phyloP scores from a whole-genome alignment of 257 asterid species.

The Haberlea rhodopensis region DNA sequence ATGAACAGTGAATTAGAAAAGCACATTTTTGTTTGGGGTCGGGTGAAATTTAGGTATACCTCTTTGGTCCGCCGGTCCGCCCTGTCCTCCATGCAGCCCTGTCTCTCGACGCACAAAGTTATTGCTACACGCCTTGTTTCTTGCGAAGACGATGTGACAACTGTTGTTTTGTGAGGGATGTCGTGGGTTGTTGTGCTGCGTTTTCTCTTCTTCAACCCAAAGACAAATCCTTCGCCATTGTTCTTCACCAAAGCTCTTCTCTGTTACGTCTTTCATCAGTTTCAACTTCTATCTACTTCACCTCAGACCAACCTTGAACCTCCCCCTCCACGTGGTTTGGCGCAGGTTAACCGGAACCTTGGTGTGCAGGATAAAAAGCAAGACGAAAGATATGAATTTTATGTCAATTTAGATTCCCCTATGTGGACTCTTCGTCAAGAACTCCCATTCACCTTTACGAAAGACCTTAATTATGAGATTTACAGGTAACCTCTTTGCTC shows the following conservation, averaged over 20 bases:
- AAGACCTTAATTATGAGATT: slow-evolving; percentile 77
- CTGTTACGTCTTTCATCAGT: slow-evolving; percentile 20
- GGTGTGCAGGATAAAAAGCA: slow-evolving; percentile 44
- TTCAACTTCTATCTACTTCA: slow-evolving; percentile 23
- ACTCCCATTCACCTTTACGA: slow-evolving; percentile 64
- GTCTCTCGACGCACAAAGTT: too few species aligned
- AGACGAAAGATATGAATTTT: slow-evolving; percentile 55
- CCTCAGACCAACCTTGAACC: slow-evolving; percentile 38
- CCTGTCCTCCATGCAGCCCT: too few species aligned
- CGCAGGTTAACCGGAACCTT: slow-evolving; percentile 41
- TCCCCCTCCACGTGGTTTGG: slow-evolving; percentile 40
- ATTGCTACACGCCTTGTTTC: too few species aligned
- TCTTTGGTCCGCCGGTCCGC: too few species aligned
- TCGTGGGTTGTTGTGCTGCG: too few species aligned
- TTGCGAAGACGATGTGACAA: too few species aligned
- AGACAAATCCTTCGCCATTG: slow-evolving; percentile 41
- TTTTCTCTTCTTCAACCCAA: slow-evolving; percentile 42
- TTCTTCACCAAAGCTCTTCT: slow-evolving; percentile 21
- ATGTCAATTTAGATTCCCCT: slow-evolving; percentile 76
- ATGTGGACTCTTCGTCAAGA: slow-evolving; percentile 90
- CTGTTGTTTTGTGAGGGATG: too few species aligned
- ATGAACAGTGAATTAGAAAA: too few species aligned
- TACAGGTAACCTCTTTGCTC: slow-evolving; percentile 58
- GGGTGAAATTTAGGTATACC: too few species aligned
- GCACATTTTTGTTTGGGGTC: too few species aligned